Base-by-base conservation (phyloP, 257 asterid genomes). In the Asclepias syriaca region DNA sequence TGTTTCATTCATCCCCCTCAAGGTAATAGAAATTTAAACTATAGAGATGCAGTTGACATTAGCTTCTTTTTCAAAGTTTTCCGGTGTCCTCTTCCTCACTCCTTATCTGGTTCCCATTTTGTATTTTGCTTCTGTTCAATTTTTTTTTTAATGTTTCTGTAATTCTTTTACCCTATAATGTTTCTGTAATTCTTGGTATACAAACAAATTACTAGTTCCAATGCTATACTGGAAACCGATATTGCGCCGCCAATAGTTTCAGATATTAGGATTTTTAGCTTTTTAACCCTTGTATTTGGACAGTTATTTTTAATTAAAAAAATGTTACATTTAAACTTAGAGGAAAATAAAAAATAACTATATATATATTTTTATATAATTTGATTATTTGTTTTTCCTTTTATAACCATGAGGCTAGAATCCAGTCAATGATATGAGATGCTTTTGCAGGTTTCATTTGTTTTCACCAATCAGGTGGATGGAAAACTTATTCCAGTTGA, bases 401-500 rank as follows among this genome's bases (percentile, higher is more conserved):
- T 34, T 61, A 15, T 71, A 34, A 72, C 5, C 34, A 61, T 18
- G 27, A 61, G 27, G 12, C 71, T 24, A 64, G 68, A 19, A 51
- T 34, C 75, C 55, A 13, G 55, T 54, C 64, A 63, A 63, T 53
- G n/a, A 43, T 70, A 32, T 14, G 34, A 13, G 10, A 19, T 39
- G 53, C 53, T 65, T 69, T 74, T 82, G 78, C 89, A 94, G 98
- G 95, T 94, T 70, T 89, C 99, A 19, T 94, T 91, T 87, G 97
- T 94, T 61, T 94, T 94, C 78, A 91, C 95, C 51, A 87, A 89
- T 80, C 98, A 94, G 90, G 87, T 94, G 53, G 91, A 67, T 13
- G 99, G 99, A 76, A 94, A 94, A 85, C 96, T 94, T 64, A 89
- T 84, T 70, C 98, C 99, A 32, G 57, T 91, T 37, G 99, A 91